Percentiles rank a stretch among this genome's conserved stretches.
phyloP scores from a whole-genome alignment of 805 yeast species.

The Candida pini region DNA sequence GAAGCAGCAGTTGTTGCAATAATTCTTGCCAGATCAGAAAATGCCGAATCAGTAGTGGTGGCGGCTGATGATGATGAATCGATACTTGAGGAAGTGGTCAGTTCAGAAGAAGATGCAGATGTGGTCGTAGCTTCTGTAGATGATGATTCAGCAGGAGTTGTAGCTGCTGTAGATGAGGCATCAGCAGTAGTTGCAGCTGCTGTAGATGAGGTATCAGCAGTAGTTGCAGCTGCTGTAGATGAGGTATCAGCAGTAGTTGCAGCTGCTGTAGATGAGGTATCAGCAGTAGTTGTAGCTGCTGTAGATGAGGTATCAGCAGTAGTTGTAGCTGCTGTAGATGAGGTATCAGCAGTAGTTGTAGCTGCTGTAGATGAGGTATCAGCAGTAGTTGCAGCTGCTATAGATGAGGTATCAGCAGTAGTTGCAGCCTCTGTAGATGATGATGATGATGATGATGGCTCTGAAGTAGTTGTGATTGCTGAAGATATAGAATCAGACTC shows the following conservation, averaged over 20 bases:
- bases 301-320: not conserved
- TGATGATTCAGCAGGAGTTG: conserved; percentile 4
- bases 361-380: conserved; percentile 1
- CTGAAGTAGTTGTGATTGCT: not conserved
- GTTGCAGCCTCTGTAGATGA: conserved; percentile 7
- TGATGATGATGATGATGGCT: conserved; percentile 8
- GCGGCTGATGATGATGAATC: conserved; percentile 2
- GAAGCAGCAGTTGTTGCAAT: not conserved
- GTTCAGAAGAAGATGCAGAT: not conserved
- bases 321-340: too few relatives aligned
- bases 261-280: conserved; percentile 1
- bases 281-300: not conserved
- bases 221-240: conserved; percentile 4
- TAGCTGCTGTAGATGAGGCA: conserved; percentile 2
- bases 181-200: not conserved
- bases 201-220: conserved; percentile 4
- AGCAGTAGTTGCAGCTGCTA: conserved; percentile 1
- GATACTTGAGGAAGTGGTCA: conserved; percentile 1
- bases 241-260: not conserved
- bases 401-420: conserved; percentile 14
- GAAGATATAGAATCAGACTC: not conserved
- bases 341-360: not conserved
- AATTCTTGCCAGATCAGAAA: conserved; percentile 1
- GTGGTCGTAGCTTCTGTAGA: conserved; percentile 1
- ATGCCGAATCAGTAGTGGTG: not conserved